A percentile compares a stretch with the other conserved stretches of the same genome.
Conservation (phyloP, 1,284 basidiomycete genomes). For the Fomitopsis betulina region DNA sequence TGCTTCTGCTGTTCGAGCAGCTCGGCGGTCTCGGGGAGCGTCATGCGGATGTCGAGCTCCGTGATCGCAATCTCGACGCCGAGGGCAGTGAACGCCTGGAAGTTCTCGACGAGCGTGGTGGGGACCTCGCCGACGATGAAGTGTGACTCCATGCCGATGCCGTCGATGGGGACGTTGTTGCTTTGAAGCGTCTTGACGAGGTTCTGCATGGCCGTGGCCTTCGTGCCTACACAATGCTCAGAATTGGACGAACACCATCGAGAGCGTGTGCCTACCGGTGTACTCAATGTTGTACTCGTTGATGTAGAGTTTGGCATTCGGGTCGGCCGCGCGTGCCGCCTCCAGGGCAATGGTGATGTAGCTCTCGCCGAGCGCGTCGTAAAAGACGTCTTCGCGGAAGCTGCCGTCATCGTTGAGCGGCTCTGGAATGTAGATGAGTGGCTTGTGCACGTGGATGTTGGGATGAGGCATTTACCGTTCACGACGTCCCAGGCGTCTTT, state of each 20-base stretch:
- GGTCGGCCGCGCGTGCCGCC: slow-evolving; percentile 42
- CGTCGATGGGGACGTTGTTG: slow-evolving; percentile 41
- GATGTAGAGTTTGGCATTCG: slow-evolving; percentile 37
- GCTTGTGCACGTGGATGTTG: neutral
- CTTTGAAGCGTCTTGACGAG: slow-evolving; percentile 39
- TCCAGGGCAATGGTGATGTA: slow-evolving; percentile 42
- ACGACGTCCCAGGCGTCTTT: slow-evolving; percentile 34
- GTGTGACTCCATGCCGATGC: slow-evolving; percentile 46
- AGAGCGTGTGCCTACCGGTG: slow-evolving; percentile 9
- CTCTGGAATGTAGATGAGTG: slow-evolving; percentile 22
- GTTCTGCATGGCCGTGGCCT: slow-evolving; percentile 41
- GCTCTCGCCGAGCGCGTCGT: slow-evolving; percentile 37
- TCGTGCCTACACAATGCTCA: slow-evolving; percentile 25
- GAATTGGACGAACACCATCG: too few species aligned
- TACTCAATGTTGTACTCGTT: slow-evolving; percentile 49
- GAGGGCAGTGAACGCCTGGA: slow-evolving; percentile 41
- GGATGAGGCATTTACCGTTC: slow-evolving; percentile 25
- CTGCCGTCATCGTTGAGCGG: slow-evolving; percentile 59
- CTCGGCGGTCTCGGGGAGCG: slow-evolving; percentile 42
- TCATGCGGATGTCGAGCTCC: slow-evolving; percentile 51
- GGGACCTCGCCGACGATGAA: slow-evolving; percentile 46
- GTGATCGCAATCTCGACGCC: slow-evolving; percentile 54
- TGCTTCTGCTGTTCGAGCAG: slow-evolving; percentile 43
- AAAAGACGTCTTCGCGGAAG: slow-evolving; percentile 43
- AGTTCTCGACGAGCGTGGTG: slow-evolving; percentile 33